Percentiles rank a stretch among this genome's conserved stretches.
These are phyloP conservation scores for Alternaria conjuncta DNA, from an alignment of 2,329 filamentous ascomycete genomes.

Conservation along the genomic window DNA sequence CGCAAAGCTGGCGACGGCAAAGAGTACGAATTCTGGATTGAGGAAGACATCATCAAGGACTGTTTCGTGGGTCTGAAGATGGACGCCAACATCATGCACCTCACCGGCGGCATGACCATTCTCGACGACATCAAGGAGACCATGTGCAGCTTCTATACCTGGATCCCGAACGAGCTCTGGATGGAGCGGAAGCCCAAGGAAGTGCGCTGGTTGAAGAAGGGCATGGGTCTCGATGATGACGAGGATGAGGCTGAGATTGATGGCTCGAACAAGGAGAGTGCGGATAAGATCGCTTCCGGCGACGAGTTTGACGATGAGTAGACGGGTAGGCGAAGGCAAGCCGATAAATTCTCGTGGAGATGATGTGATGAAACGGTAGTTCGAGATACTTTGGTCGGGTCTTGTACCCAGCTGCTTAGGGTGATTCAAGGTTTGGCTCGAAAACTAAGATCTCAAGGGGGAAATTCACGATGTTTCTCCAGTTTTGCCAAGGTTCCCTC, in stretches of 20 bases:
- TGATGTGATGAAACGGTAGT: not conserved
- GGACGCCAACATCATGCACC: conserved; percentile 38
- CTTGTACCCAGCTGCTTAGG: not conserved
- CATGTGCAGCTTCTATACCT: conserved; percentile 54
- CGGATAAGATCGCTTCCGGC: conserved; percentile 16
- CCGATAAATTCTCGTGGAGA: not conserved
- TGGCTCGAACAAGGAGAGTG: conserved; percentile 6
- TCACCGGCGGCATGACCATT: conserved; percentile 35
- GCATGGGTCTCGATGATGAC: conserved; percentile 23
- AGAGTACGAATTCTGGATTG: conserved; percentile 68
- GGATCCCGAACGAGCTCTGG: conserved; percentile 53
- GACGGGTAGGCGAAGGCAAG: conserved; percentile 1
- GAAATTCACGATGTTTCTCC: not conserved
- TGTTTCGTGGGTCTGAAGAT: conserved; percentile 66
- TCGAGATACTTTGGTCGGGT: not conserved
- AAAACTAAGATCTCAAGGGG: not conserved
- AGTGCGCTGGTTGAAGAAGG: conserved; percentile 33
- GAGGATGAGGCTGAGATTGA: conserved; percentile 15
- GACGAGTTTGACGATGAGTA: conserved; percentile 27
- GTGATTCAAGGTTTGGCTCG: not conserved
- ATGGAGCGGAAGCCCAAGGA: conserved; percentile 38
- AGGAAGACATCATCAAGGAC: conserved; percentile 63
- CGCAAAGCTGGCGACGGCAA: conserved; percentile 40
- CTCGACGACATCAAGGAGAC: conserved; percentile 49
- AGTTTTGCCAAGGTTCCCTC: not conserved